Base-by-base conservation (phyloP, 2,329 filamentous ascomycete species). In the Chaetomium sp. region DNA sequence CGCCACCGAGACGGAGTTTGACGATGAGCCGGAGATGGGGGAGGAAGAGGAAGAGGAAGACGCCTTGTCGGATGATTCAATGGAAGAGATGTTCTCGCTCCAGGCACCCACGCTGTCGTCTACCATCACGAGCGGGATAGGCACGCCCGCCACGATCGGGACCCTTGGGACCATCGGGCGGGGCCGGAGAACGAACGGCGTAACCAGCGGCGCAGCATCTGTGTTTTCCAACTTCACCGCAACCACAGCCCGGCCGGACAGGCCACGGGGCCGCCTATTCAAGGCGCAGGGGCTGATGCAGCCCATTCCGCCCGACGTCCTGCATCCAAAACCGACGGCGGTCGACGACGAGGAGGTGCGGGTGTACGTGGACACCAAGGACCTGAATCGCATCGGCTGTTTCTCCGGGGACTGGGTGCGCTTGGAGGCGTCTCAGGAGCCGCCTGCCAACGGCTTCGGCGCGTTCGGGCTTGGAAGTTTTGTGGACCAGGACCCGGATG, bases 361-460 rank as follows among this genome's bases (percentile, higher is more conserved):
- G 48, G 81, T 97, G 1, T 99, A 92, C 66, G 91, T 99, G 5
- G 91, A 96, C 64, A 87, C 95, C 6, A 86, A 83, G 55, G 89
- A 89, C 1, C 73, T 99, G 19, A 87, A 89, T 11, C 91, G 91
- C 63, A 87, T 99, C 53, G 91, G 92, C 12, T 97, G 92, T 70
- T 99, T 99, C 68, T 97, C 92, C 0, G 94, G 94, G 35, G 94
- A 99, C 67, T 99, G 94, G 94, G 90, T 96, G 9, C 85, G 87
- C 27, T 77, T 96, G 9, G 90, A 96, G 71, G 79, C 83, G 5
- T 81, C 88, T 0, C 80, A 88, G 61, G 89, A 91, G 67, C 87
- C 89, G 57, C 86, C 81, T 27, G 74, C 76, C 12, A 87, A 83
- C 68, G 87, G 78, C 14, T 82, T 82, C 62, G 87, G 80, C 50